Base-by-base conservation (phyloP, 176 grass and related monocot genomes). In the Alloteropsis semialata region DNA sequence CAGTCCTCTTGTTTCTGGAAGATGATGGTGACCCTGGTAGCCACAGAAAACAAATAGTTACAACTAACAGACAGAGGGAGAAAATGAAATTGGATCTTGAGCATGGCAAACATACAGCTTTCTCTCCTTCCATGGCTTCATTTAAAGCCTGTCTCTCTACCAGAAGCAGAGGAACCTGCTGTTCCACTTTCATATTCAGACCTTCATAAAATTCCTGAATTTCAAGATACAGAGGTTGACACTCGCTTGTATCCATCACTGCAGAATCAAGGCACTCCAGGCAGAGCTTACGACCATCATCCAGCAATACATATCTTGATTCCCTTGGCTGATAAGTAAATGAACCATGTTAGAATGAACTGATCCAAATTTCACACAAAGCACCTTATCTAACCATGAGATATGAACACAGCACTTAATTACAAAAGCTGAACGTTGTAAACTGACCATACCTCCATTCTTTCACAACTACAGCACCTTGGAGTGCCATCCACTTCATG, bases 41-140 rank as follows among this genome's bases (percentile, higher is more conserved):
- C 89, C 84, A 85, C 36, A 84, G 29, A 55, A 86, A 87, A 49
- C 16, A 84, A 76, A 50, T 57, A 81, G 59, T 24, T 82, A 42
- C 30, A 56, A 24, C 56, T n/a, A 81, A 4, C 30, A 25, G 18
- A 73, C 32, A 19, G 13, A 51, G 6, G 13, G 43, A 57, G 45
- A 55, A 79, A 15, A 37, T 39, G 7, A 83, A 72, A 77, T 38
- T 79, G 29, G 17, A 70, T 56, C 39, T 85, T 74, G 45, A 84
- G 75, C 4, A 67, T 84, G 33, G 74, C 62, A 29, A 81, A 78
- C 91, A 68, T 82, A 99, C 93, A 56, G 87, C 67, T 62, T 90
- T 99, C 84, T 99, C 93, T 88, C 97, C 97, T 87, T 99, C 93
- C 97, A 99, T 90, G 50, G 93, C 97, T 72, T 99, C 97, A 73